Percentiles rank a stretch among this genome's conserved stretches.
Conservation (phyloP, 495 filamentous ascomycete species). For the Aspergillus conjunctus region DNA sequence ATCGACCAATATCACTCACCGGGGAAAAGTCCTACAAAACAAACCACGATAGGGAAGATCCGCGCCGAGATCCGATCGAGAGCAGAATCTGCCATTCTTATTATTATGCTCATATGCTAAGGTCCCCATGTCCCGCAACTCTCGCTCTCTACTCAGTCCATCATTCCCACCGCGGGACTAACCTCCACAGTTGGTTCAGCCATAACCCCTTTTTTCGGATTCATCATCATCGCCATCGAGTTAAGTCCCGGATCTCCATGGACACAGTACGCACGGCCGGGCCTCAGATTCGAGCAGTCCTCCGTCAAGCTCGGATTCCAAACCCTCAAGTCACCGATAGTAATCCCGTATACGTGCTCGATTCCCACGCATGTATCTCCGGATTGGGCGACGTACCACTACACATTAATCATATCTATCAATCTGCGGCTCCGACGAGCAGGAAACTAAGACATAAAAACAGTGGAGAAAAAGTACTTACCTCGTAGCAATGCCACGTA, state of each 20-base stretch:
- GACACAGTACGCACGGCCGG: slow-evolving; percentile 15
- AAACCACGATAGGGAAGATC: too few species aligned
- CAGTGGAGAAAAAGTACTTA: background rate
- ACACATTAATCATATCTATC: background rate
- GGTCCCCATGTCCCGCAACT: background rate
- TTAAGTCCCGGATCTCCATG: slow-evolving; percentile 2
- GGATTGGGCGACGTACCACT: slow-evolving; percentile 19
- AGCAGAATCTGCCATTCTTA: too few species aligned
- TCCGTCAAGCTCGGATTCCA: slow-evolving; percentile 16
- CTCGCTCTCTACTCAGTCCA: background rate
- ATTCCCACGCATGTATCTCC: slow-evolving; percentile 17
- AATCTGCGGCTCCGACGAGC: too few species aligned
- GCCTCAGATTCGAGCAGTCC: slow-evolving; percentile 14
- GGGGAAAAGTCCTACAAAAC: too few species aligned
- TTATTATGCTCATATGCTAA: too few species aligned
- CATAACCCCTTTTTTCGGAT: background rate
- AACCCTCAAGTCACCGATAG: background rate
- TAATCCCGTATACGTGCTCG: slow-evolving; percentile 2
- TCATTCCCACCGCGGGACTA: background rate
- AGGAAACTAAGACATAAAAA: background rate
- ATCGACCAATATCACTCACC: too few species aligned
- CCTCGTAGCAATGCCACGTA: slow-evolving; percentile 9
- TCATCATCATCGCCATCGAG: background rate
- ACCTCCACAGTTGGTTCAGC: background rate
- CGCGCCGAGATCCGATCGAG: too few species aligned